Base-by-base conservation (phyloP, 768 basidiomycete genomes). In the Russula earlei region DNA sequence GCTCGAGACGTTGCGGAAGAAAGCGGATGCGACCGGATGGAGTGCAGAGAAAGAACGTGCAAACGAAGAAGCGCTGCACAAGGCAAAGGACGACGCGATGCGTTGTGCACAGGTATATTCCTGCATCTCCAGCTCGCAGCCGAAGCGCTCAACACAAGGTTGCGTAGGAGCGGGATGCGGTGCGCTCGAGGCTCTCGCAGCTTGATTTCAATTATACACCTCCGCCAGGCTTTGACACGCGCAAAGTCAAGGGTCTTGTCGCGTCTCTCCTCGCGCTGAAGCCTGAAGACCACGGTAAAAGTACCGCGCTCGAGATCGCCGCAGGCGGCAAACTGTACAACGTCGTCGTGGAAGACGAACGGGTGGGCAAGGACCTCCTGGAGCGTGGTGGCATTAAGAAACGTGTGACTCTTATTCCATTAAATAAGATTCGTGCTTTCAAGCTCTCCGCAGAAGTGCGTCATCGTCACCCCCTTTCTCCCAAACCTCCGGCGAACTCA, bases 331-430 rank as follows among this genome's bases (percentile, higher is more conserved):
- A 86, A 61, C 75, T 99, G 9, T 96, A 87, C 71, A 91, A 98
- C 60, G 91, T 98, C 36, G 87, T 98, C 25, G 89, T 98, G 8
- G 84, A 94, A 61, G 84, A 95, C 65, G 93, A 97, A 70, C 79
- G 79, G 54, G 81, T 94, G 43, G 94, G 92, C 27, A 88, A 87
- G 63, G 83, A 87, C 27, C 77, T 98, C 24, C 72, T 98, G 45
- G 80, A 87, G 66, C 82, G 86, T 45, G 84, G 85, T 9, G 73
- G 75, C 47, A 79, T 98, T 62, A 85, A 81, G 73, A 91, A 87
- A 69, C 82, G 93, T 19, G 88, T 95, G 19, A 96, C 92, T 0
- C 83, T 96, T 68, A 92, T 98, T 62, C 95, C 95, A 0, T 73
- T 99, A 46, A 95, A 85, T 69, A 95, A 92, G 73, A 94, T 99